A percentile compares a stretch with the other conserved stretches of the same genome.
phyloP scores from a whole-genome alignment of 495 filamentous ascomycete genomes.

The Penicillium parvum region DNA sequence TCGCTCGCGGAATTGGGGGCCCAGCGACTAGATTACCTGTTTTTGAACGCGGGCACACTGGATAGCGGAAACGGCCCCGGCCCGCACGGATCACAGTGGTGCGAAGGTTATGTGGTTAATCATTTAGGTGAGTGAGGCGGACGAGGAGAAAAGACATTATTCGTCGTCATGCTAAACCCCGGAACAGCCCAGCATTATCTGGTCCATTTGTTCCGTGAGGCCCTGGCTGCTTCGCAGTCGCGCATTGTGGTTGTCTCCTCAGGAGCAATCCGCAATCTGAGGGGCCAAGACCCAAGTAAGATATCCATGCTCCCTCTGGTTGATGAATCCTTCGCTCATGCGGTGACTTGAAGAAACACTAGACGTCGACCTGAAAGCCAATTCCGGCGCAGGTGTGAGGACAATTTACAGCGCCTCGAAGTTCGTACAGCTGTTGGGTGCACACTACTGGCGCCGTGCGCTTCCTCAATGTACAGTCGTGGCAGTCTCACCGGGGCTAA shows the following conservation, averaged over 20 bases:
- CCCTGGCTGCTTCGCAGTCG: conserved; percentile 17
- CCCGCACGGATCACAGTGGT: conserved; percentile 28
- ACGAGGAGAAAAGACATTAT: no score
- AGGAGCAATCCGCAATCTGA: conserved; percentile 24
- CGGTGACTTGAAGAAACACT: conserved; percentile 23
- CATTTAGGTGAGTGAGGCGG: conserved; percentile 30
- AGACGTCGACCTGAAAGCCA: conserved; percentile 25
- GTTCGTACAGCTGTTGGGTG: conserved; percentile 23
- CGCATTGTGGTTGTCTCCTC: conserved; percentile 30
- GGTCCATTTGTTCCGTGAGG: conserved; percentile 21
- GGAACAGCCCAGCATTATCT: conserved; percentile 28
- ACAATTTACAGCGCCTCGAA: conserved; percentile 27
- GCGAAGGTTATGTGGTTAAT: conserved; percentile 22
- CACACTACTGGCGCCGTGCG: conserved; percentile 27
- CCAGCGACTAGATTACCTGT: conserved; percentile 16
- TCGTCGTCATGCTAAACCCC: no score
- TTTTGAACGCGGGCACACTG: conserved; percentile 19
- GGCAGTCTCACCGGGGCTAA: conserved; percentile 26
- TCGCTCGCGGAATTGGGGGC: conserved; percentile 17
- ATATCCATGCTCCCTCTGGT: conserved; percentile 1
- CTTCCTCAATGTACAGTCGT: conserved; percentile 23
- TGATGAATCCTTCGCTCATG: no score
- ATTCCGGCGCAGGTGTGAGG: conserved; percentile 18
- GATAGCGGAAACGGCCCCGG: conserved; percentile 19
- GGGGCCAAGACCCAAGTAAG: conserved; percentile 22